Evolutionary conservation across 768 basidiomycete genomes (phyloP).

Genomic region (Antrodiella citrinella): DNA sequence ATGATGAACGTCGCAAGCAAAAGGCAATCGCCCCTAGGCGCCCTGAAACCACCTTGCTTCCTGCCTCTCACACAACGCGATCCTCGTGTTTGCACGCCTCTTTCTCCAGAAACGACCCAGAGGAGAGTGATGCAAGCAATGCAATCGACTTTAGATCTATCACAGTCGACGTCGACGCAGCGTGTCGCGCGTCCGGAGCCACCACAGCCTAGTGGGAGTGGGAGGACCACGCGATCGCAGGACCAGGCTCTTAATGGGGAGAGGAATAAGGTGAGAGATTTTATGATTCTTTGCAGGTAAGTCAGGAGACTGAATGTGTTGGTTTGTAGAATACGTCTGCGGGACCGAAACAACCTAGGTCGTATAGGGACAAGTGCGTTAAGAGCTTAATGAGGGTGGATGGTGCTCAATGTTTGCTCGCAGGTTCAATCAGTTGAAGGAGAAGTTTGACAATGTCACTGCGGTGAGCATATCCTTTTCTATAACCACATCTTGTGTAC

Average conservation of each 20-base stretch:
- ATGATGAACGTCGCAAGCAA: too few species aligned
- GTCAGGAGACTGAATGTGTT: neutral
- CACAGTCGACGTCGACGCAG: neutral
- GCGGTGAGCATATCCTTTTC: constrained; percentile 7
- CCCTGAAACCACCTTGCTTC: too few species aligned
- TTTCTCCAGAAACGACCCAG: too few species aligned
- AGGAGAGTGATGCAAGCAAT: neutral
- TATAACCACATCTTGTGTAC: neutral
- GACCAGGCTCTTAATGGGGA: neutral
- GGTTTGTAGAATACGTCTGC: neutral
- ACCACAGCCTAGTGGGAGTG: neutral
- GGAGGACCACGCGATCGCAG: neutral
- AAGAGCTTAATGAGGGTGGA: neutral
- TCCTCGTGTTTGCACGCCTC: too few species aligned
- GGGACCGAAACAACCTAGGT: neutral
- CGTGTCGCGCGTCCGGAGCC: neutral
- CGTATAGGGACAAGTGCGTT: constrained; percentile 10
- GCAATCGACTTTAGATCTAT: neutral
- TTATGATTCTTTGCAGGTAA: too few species aligned
- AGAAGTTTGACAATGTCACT: constrained; percentile 12
- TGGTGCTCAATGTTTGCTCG: neutral
- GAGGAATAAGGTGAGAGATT: constrained; percentile 4
- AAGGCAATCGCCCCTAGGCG: too few species aligned
- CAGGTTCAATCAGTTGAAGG: constrained; percentile 11
- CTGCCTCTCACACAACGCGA: too few species aligned